phyloP scores from a whole-genome alignment of 2,329 filamentous ascomycete genomes.

The Arthrobotrys megalospora region DNA sequence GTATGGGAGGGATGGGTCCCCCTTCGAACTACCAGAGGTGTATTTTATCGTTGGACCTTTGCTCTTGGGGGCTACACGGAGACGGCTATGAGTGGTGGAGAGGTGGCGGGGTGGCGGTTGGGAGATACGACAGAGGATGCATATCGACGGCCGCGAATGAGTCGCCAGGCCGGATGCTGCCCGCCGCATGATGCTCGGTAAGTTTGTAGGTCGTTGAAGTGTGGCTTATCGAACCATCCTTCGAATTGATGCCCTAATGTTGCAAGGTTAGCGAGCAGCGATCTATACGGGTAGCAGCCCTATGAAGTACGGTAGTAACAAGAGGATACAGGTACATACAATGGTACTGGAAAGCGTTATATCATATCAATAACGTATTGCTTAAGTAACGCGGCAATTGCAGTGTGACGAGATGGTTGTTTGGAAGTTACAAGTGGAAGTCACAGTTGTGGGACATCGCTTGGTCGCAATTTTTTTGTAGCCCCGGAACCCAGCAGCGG shows the following conservation, averaged over 20 bases:
- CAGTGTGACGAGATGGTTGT: too few relatives aligned
- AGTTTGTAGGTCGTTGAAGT: not conserved
- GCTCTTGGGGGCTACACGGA: constrained; percentile 4
- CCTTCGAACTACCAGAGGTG: not conserved
- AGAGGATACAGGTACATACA: not conserved
- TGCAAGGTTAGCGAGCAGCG: too few relatives aligned
- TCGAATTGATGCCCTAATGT: not conserved
- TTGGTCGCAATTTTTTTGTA: too few relatives aligned
- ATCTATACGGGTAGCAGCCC: too few relatives aligned
- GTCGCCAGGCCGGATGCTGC: constrained; percentile 38
- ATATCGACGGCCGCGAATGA: constrained; percentile 45
- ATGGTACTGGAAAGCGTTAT: not conserved
- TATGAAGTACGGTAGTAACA: too few relatives aligned
- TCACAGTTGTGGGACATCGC: too few relatives aligned
- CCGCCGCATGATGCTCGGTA: constrained; percentile 34
- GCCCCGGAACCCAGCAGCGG: too few relatives aligned
- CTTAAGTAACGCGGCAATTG: too few relatives aligned
- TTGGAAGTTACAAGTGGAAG: too few relatives aligned
- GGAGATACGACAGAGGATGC: constrained; percentile 43
- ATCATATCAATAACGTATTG: too few relatives aligned
- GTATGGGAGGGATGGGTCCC: not conserved
- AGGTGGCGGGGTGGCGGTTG: constrained; percentile 26
- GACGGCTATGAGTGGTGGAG: constrained; percentile 16
- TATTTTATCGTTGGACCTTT: not conserved
- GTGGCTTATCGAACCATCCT: constrained; percentile 10